A percentile compares a stretch with the other conserved stretches of the same genome.
Conservation (phyloP, 2,329 filamentous ascomycete species). For the Neoascochyta sp. region DNA sequence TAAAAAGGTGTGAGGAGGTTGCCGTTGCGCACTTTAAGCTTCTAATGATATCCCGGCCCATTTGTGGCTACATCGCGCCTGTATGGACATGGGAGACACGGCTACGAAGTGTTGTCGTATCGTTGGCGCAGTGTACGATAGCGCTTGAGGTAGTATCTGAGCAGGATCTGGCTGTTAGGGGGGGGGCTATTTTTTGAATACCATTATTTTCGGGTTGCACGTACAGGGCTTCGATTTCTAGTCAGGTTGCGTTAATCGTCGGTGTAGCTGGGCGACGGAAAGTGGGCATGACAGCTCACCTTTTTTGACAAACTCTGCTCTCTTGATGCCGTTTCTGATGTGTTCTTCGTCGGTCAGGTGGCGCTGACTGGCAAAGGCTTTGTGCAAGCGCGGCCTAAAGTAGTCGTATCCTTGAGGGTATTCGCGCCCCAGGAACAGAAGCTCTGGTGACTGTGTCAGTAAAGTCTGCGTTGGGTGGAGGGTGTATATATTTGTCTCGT, state of each 20-base stretch:
- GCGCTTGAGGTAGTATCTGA: conserved; percentile 90
- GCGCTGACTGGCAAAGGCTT: conserved; percentile 76
- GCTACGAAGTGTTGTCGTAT: no score
- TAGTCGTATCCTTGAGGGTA: conserved; percentile 84
- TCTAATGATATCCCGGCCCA: conserved; percentile 24
- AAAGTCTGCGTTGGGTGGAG: no score
- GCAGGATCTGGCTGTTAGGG: no score
- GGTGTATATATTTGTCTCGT: no score
- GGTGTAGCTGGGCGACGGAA: no score
- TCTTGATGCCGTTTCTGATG: conserved; percentile 70
- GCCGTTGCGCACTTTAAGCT: no score
- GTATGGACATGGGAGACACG: no score
- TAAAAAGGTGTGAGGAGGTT: conserved; percentile 51
- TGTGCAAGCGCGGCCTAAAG: conserved; percentile 76
- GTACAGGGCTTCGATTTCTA: conserved; percentile 90
- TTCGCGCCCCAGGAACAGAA: conserved; percentile 77
- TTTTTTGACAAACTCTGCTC: conserved; percentile 88
- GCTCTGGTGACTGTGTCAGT: conserved; percentile 54
- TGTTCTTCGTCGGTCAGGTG: conserved; percentile 66
- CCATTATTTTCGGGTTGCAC: no score
- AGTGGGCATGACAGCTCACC: conserved; percentile 54
- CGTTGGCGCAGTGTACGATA: conserved; percentile 81
- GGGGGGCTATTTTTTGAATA: no score
- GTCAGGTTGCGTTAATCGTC: no score
- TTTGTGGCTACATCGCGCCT: conserved; percentile 10